A percentile compares a stretch with the other conserved stretches of the same genome.
Evolutionary conservation across 2,329 filamentous ascomycete genomes (phyloP).

Genomic region (Xylariaceae sp.): DNA sequence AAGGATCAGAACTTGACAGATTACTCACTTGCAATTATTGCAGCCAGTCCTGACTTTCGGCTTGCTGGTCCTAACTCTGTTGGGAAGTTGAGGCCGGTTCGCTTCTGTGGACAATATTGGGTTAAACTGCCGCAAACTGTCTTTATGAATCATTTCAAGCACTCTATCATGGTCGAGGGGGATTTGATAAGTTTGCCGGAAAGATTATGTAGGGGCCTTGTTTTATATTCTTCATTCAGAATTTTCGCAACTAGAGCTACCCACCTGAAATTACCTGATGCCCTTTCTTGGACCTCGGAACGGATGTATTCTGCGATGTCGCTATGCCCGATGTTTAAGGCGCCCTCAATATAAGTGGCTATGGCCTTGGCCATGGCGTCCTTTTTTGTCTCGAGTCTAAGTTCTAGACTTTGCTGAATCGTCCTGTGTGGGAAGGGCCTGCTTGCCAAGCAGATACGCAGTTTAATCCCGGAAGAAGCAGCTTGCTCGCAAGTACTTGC

Average conservation of each 20-base stretch:
- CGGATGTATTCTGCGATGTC: neutral
- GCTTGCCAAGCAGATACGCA: constrained; percentile 54
- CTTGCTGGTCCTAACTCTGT: too few relatives aligned
- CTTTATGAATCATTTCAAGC: too few relatives aligned
- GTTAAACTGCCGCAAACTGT: too few relatives aligned
- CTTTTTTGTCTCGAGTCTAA: constrained; percentile 4
- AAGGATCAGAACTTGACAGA: too few relatives aligned
- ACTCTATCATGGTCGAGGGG: too few relatives aligned
- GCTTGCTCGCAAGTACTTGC: constrained; percentile 41
- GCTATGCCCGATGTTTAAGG: neutral
- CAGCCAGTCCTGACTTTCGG: too few relatives aligned
- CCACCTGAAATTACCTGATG: constrained; percentile 20
- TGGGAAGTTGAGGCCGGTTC: too few relatives aligned
- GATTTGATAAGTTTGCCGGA: too few relatives aligned
- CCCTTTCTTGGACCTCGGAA: neutral
- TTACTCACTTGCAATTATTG: too few relatives aligned
- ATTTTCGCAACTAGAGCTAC: constrained; percentile 7
- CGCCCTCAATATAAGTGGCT: neutral
- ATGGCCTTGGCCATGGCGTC: neutral
- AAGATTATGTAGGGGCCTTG: neutral
- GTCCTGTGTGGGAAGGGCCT: constrained; percentile 41
- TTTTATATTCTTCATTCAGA: constrained; percentile 13
- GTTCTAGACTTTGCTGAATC: constrained; percentile 26
- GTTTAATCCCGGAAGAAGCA: constrained; percentile 12
- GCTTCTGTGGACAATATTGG: too few relatives aligned